Base-by-base conservation (phyloP, 2,329 filamentous ascomycete genomes). In the Fusarium protoensiforme region DNA sequence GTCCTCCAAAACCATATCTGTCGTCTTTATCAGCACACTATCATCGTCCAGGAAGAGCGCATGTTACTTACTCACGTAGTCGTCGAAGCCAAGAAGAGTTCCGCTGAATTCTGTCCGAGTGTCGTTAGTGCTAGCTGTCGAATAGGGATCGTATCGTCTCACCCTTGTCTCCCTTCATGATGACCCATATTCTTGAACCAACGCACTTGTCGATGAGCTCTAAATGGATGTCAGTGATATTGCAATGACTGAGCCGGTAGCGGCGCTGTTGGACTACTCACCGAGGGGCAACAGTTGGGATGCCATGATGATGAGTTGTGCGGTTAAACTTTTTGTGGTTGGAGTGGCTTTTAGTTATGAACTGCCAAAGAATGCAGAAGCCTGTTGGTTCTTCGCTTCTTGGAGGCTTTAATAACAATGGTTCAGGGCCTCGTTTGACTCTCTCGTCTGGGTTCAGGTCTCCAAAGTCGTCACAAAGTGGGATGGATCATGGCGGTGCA, bases 81-180 rank as follows among this genome's bases (percentile, higher is more conserved):
- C 96, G 82, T 99, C 96, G 79, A 99, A 99, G 4, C 96, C 96
- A 64, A 98, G 90, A 29, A 99, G 88, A 9, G 94, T 98, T 63
- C 96, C 96, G 77, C 93, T 94, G 85, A 99, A 99, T 84, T 99
- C 96, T 98, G 81, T 51, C 65, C 33, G 35, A 48, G 33, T 56
- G 46, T 65, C 72, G 60, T 75, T 62, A 78, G 73, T 57, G 35
- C 24, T 35, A 51, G 46, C 18, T 18, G 56, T 33, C 11, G 13
- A 38, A 61, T 14, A 60, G 48, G 31, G 35, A 60, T 46, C 6
- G 29, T 43, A 58, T 60, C 36, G 59, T 16, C 71, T 39, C 31
- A 97, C 96, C 96, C 87, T 98, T 98, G 82, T 98, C 96, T 75
- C 95, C 94, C 85, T 99, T 99, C 96, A 99, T 99, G 79, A 99